Conservation (phyloP, 306 rosid genomes). For the Inga leiocalycina region DNA sequence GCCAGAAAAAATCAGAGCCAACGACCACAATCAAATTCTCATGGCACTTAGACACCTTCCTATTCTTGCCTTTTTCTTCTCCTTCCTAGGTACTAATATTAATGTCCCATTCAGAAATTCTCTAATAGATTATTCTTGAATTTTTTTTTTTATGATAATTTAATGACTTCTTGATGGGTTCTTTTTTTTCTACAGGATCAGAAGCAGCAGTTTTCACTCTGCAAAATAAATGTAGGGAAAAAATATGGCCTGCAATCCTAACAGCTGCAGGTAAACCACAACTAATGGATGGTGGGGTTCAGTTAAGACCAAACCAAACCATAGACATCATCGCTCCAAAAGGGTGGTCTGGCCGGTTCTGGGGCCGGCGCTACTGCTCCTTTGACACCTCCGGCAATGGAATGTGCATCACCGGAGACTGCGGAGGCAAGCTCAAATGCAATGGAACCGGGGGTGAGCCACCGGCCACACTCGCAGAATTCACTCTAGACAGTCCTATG, state of each 20-base stretch:
- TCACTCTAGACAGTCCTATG: slow-evolving; percentile 57
- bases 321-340: slow-evolving; percentile 45
- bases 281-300: slow-evolving; percentile 49
- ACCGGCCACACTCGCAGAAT: slow-evolving; percentile 65
- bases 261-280: slow-evolving; percentile 50
- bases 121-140: background rate
- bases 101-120: background rate
- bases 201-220: slow-evolving; percentile 58
- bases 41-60: background rate
- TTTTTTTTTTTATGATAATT: background rate
- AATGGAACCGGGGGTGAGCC: slow-evolving; percentile 51
- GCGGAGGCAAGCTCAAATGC: slow-evolving; percentile 55
- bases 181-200: slow-evolving; percentile 40
- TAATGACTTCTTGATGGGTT: background rate
- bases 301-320: slow-evolving; percentile 36
- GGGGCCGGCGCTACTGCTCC: slow-evolving; percentile 55
- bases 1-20: background rate
- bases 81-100: background rate
- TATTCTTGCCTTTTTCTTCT: background rate
- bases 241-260: slow-evolving; percentile 62
- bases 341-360: slow-evolving; percentile 65
- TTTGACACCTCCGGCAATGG: slow-evolving; percentile 50
- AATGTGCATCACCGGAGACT: slow-evolving; percentile 59
- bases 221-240: slow-evolving; percentile 49
- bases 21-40: background rate